Conservation (phyloP, 2,329 filamentous ascomycete species). For the Podosphaera fusca region DNA sequence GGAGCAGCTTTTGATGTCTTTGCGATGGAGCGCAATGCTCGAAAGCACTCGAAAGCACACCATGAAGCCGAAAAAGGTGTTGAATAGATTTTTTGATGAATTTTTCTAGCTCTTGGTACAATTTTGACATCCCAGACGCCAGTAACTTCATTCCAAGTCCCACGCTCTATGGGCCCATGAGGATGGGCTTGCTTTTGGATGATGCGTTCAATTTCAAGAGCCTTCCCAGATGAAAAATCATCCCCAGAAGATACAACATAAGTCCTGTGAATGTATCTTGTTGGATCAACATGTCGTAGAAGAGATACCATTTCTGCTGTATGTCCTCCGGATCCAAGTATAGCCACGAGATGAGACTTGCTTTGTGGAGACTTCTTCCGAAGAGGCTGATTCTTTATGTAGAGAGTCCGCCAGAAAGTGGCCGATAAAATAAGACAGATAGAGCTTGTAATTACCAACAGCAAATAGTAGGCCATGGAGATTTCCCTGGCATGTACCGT, state of each 20-base stretch:
- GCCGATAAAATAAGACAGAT: too few relatives aligned
- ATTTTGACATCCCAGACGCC: slow-evolving; percentile 24
- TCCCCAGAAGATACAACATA: slow-evolving; percentile 61
- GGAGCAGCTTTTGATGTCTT: slow-evolving; percentile 13
- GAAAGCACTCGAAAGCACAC: slow-evolving; percentile 40
- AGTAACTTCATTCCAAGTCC: slow-evolving; percentile 4
- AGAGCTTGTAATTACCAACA: too few relatives aligned
- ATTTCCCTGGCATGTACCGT: too few relatives aligned
- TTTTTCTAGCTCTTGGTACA: slow-evolving; percentile 53
- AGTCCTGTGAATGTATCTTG: slow-evolving; percentile 39
- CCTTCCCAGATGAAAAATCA: slow-evolving; percentile 39
- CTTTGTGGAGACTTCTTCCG: slow-evolving; percentile 9
- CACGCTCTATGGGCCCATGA: slow-evolving; percentile 3
- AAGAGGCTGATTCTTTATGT: background rate
- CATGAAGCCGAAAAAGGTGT: slow-evolving; percentile 44
- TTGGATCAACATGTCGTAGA: slow-evolving; percentile 35
- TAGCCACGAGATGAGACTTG: slow-evolving; percentile 44
- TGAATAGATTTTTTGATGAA: slow-evolving; percentile 61
- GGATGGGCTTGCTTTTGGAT: slow-evolving; percentile 10
- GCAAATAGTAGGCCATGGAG: too few relatives aligned
- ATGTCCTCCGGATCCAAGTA: slow-evolving; percentile 84
- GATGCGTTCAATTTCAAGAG: slow-evolving; percentile 35
- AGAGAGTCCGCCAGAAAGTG: too few relatives aligned
- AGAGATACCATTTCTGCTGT: slow-evolving; percentile 87
- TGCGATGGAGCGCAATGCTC: slow-evolving; percentile 23